These are phyloP conservation scores for Verruconis gallopava DNA, from an alignment of 2,329 filamentous ascomycete species.

Conservation along the genomic window DNA sequence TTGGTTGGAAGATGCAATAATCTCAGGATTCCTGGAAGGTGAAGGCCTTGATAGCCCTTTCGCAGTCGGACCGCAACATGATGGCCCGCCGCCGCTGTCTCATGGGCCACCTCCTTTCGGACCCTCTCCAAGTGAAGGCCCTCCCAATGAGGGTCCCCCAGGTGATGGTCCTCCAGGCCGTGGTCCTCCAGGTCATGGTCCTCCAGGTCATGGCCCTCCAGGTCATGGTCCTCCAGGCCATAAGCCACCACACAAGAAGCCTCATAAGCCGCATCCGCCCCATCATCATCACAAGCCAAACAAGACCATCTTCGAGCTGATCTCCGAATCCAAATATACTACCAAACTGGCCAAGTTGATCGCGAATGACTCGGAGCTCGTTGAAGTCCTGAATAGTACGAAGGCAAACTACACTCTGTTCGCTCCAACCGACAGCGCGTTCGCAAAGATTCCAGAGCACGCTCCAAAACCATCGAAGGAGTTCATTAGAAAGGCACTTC, in stretches of 20 bases:
- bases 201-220: constrained; percentile 7
- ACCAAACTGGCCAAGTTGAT: constrained; percentile 66
- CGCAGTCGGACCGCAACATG: neutral
- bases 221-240: constrained; percentile 15
- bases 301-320: constrained; percentile 66
- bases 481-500: constrained; percentile 51
- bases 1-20: constrained; percentile 11
- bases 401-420: constrained; percentile 67
- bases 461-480: constrained; percentile 54
- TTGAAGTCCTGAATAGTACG: constrained; percentile 62
- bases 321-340: constrained; percentile 62
- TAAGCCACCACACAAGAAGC: constrained; percentile 14
- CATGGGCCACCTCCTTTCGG: no score
- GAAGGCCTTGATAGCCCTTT: no score
- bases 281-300: constrained; percentile 35
- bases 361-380: constrained; percentile 56
- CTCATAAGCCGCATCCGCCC: constrained; percentile 16
- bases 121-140: no score
- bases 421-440: constrained; percentile 64
- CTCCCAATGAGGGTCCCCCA: constrained; percentile 16
- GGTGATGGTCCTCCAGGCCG: constrained; percentile 1
- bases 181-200: constrained; percentile 11
- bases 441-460: constrained; percentile 49
- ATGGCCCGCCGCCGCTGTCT: no score
- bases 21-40: no score